Base-by-base conservation (phyloP, 2,329 filamentous ascomycete genomes). In the Claviceps purpurea region DNA sequence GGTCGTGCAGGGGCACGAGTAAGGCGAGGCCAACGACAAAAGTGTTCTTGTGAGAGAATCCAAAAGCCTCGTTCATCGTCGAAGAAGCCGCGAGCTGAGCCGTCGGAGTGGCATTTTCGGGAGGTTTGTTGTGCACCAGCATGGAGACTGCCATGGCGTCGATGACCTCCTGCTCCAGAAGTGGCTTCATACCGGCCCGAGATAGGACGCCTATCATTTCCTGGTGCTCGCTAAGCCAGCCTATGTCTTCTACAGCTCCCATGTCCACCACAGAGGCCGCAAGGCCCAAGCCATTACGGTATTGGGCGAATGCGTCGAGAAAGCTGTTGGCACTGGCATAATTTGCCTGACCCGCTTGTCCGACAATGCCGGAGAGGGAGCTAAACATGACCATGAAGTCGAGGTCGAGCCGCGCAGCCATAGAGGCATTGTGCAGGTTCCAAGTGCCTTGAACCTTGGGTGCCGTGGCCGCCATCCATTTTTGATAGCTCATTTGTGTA, bases 321-420 rank as follows among this genome's bases (percentile, higher is more conserved):
- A 66, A 73, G n/a, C 62, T 61, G 55, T 72, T 71, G 7, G 59
- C 69, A 1, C 67, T 64, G 5, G 64, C 59, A 55, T 75, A 76
- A 57, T 70, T 73, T 48, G 64, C 62, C 54, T 73, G 71, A 0
- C 61, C 64, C 1, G 60, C 55, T 20, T 65, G 61, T 7, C 67
- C 70, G 3, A 68, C 54, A 14, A 67, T 56, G 14, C 63, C 65
- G 0, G 61, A 61, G 6, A 68, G 56, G 2, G 71, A 73, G 8
- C 59, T 62, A 43, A 64, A 59, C 22, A 68, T 54, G 22, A 65
- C 53, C 49, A 73, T 70, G 58, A 74, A 71, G 50, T 69, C 65
- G 1, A 70, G 58, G 5, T 50, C 16, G 14, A 7, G 6, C 22
- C 7, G 47, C 11, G 8, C 40, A 2, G 24, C 38, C 7, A 45